Percentiles rank a stretch among this genome's conserved stretches.
Conservation (phyloP, 2,329 filamentous ascomycete genomes). For the Fusarium kyushuense region DNA sequence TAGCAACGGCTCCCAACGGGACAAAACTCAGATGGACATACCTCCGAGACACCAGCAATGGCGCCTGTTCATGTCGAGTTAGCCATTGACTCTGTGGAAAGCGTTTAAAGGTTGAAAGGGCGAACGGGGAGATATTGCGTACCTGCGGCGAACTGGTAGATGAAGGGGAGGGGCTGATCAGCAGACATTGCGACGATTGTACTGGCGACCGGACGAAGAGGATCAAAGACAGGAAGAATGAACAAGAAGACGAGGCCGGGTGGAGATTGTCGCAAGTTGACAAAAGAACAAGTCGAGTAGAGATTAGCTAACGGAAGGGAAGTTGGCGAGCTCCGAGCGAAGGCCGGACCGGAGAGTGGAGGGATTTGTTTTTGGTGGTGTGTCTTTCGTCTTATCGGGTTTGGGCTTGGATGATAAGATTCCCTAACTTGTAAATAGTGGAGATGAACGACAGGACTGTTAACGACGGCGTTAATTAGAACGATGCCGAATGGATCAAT, state of each 20-base stretch:
- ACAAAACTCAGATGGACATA: constrained; percentile 58
- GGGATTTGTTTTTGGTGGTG: constrained; percentile 48
- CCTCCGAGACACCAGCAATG: constrained; percentile 97
- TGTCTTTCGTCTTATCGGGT: constrained; percentile 43
- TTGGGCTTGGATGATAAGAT: constrained; percentile 41
- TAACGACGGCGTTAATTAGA: constrained; percentile 15
- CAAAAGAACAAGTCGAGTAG: constrained; percentile 8
- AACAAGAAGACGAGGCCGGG: constrained; percentile 22
- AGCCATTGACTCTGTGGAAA: constrained; percentile 36
- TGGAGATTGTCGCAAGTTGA: constrained; percentile 31
- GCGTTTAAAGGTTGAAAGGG: constrained; percentile 4
- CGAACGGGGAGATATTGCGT: constrained; percentile 53
- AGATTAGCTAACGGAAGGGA: constrained; percentile 25
- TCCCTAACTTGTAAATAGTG: constrained; percentile 10
- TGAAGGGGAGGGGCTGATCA: constrained; percentile 85
- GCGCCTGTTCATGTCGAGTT: constrained; percentile 69
- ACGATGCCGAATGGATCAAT: constrained; percentile 27
- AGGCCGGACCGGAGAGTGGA: constrained; percentile 47
- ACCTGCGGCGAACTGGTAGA: constrained; percentile 96
- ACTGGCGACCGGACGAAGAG: constrained; percentile 10
- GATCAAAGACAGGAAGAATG: constrained; percentile 5
- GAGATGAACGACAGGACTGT: not conserved
- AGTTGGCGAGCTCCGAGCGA: constrained; percentile 46
- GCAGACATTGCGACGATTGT: constrained; percentile 49
- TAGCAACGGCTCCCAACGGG: constrained; percentile 40